Percentiles rank a stretch among this genome's conserved stretches.
These are phyloP conservation scores for Ustilago xerochloae DNA, from an alignment of 1,284 basidiomycete genomes.

Conservation along the genomic window DNA sequence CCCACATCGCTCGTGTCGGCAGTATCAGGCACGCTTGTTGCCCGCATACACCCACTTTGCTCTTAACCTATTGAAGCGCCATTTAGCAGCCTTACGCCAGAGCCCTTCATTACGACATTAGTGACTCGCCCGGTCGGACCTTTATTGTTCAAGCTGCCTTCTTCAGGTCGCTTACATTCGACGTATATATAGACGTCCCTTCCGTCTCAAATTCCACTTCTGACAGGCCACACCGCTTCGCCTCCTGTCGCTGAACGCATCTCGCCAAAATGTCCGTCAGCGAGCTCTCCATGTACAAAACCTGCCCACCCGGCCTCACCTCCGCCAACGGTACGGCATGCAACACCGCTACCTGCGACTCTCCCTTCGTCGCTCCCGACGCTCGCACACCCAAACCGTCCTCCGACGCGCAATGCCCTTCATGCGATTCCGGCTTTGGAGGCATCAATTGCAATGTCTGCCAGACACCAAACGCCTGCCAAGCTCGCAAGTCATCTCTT, in stretches of 20 bases:
- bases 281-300: slow-evolving; percentile 40
- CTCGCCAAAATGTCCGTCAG: slow-evolving; percentile 40
- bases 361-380: slow-evolving; percentile 43
- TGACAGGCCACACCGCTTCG: too few species aligned
- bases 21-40: too few species aligned
- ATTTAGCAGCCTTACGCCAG: too few species aligned
- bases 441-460: slow-evolving; percentile 63
- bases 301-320: slow-evolving; percentile 53
- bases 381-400: slow-evolving; percentile 38
- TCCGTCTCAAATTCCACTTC: neutral
- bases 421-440: slow-evolving; percentile 51
- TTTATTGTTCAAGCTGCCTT: too few species aligned
- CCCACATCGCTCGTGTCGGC: too few species aligned
- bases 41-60: too few species aligned
- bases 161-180: too few species aligned
- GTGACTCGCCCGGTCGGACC: too few species aligned
- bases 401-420: slow-evolving; percentile 27
- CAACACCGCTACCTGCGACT: slow-evolving; percentile 53
- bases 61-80: too few species aligned
- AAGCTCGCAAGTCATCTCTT: slow-evolving; percentile 30
- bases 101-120: too few species aligned
- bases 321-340: slow-evolving; percentile 46
- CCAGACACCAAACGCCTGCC: slow-evolving; percentile 40
- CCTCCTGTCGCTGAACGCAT: neutral
- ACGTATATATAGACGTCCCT: slow-evolving; percentile 4